Percentiles rank a stretch among this genome's conserved stretches.
Conservation (phyloP, 2,329 filamentous ascomycete species). For the Aureobasidium sp. region DNA sequence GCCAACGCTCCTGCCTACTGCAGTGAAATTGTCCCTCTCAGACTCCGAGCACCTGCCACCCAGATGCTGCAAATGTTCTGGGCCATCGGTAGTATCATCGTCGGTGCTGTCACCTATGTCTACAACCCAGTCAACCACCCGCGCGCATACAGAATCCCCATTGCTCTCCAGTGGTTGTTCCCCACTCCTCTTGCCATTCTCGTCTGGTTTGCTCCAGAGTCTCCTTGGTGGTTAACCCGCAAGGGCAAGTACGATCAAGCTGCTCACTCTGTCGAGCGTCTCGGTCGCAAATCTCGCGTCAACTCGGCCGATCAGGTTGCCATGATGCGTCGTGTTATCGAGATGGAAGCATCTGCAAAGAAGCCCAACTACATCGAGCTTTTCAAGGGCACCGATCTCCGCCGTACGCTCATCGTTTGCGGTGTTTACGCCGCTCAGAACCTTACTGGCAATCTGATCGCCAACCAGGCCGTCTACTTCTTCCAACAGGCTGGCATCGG, state of each 20-base stretch:
- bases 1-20: constrained; percentile 59
- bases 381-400: constrained; percentile 48
- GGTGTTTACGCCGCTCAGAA: constrained; percentile 55
- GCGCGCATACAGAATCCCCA: constrained; percentile 44
- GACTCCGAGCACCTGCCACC: constrained; percentile 51
- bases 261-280: constrained; percentile 42
- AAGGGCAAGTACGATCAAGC: constrained; percentile 42
- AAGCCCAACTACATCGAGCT: constrained; percentile 46
- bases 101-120: constrained; percentile 49
- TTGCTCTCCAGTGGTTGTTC: constrained; percentile 54
- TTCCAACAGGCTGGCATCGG: constrained; percentile 55
- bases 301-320: constrained; percentile 43
- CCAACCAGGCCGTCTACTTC: constrained; percentile 57
- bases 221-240: constrained; percentile 50
- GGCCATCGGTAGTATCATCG: constrained; percentile 56
- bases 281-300: constrained; percentile 49
- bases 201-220: constrained; percentile 45
- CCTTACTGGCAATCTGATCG: constrained; percentile 56
- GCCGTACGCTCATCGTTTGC: constrained; percentile 50
- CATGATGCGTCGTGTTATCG: constrained; percentile 54
- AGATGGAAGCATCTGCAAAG: constrained; percentile 49
- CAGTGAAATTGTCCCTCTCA: constrained; percentile 54
- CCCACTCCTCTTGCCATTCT: constrained; percentile 49
- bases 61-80: constrained; percentile 62
- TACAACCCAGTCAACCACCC: constrained; percentile 38